Evolutionary conservation across 805 yeast genomes (phyloP), one percentile per base, ranked within the genome.

Genomic region (Deakozyma indianensis): DNA sequence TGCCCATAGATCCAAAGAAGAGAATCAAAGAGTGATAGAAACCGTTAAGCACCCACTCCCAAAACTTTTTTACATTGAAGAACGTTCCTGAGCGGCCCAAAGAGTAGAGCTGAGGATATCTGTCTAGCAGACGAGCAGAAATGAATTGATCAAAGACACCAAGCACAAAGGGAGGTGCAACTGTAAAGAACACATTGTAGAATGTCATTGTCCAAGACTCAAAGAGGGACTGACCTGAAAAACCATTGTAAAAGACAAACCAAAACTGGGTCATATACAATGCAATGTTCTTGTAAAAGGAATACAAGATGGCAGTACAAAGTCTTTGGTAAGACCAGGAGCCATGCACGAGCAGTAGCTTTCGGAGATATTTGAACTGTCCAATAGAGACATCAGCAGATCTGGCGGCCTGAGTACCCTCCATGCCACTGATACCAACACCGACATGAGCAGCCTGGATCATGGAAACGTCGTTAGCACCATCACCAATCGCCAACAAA

Each of bases 381-480:
- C 96, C 97, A 62, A 94, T 86, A 1, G 97, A 87, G 49, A 92
- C 78, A 69, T 92, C 99, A 0, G 99, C 97, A 61, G 94, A 81
- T 61, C 99, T 75, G 0, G 98, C 96, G 9, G 98, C 98, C 64
- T 92, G 99, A 86, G 88, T 87, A 53, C 99, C 99, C 66, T 92
- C 99, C 90, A 87, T 82, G 52, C 99, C 99, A 64, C 94, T 84
- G 51, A 92, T 94, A 60, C 99, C 99, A 22, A 92, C 95, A 51
- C 99, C 99, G 45, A 92, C 96, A 62, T 92, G 97, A 0, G 98
- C 98, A 15, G 98, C 97, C 64, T 92, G 98, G 52, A 92, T 92
- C 99, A 92, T 92, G 29, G 95, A 82, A 35, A 92, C 98, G 66
- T 92, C 99, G 59, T 92, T 92, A 2, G 99, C 99, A 58, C 99